Percentiles rank a stretch among this genome's conserved stretches.
phyloP scores from a whole-genome alignment of 2,329 filamentous ascomycete species.

The Penicillium sp. region DNA sequence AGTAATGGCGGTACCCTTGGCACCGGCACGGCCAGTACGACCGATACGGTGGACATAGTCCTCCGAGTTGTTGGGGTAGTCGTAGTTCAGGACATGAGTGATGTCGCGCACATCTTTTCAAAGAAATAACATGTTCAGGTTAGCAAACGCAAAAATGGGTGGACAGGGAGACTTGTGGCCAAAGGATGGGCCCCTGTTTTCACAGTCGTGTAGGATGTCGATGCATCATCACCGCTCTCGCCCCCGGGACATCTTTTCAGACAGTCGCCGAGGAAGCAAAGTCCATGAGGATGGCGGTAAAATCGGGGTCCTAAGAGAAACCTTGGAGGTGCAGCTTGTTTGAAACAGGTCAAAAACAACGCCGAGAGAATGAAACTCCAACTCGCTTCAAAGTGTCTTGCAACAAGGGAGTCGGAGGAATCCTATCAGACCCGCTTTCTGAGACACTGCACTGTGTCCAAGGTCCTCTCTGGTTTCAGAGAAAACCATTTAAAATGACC shows the following conservation, averaged over 20 bases:
- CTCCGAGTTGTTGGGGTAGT: slow-evolving; percentile 90
- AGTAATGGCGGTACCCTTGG: slow-evolving; percentile 92
- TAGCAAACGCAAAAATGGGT: slow-evolving; percentile 62
- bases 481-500: slow-evolving; percentile 70
- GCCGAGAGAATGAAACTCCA: slow-evolving; percentile 55
- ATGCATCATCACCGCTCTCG: slow-evolving; percentile 56
- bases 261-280: slow-evolving; percentile 40
- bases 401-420: slow-evolving; percentile 63
- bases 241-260: slow-evolving; percentile 40
- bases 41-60: slow-evolving; percentile 65
- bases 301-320: slow-evolving; percentile 59
- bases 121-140: slow-evolving; percentile 53
- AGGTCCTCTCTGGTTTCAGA: slow-evolving; percentile 65
- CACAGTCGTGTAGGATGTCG: slow-evolving; percentile 55
- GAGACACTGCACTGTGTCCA: slow-evolving; percentile 70
- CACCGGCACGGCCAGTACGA: slow-evolving; percentile 68
- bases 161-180: slow-evolving; percentile 35
- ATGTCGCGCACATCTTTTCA: slow-evolving; percentile 98
- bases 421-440: slow-evolving; percentile 55
- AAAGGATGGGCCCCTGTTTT: slow-evolving; percentile 42
- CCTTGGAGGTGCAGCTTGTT: slow-evolving; percentile 70
- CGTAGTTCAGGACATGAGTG: slow-evolving; percentile 99
- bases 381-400: slow-evolving; percentile 61
- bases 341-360: slow-evolving; percentile 45
- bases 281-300: slow-evolving; percentile 48